A percentile compares a stretch with the other conserved stretches of the same genome.
These are phyloP conservation scores for Datisca glomerata DNA, from an alignment of 306 rosid genomes.

Conservation along the genomic window DNA sequence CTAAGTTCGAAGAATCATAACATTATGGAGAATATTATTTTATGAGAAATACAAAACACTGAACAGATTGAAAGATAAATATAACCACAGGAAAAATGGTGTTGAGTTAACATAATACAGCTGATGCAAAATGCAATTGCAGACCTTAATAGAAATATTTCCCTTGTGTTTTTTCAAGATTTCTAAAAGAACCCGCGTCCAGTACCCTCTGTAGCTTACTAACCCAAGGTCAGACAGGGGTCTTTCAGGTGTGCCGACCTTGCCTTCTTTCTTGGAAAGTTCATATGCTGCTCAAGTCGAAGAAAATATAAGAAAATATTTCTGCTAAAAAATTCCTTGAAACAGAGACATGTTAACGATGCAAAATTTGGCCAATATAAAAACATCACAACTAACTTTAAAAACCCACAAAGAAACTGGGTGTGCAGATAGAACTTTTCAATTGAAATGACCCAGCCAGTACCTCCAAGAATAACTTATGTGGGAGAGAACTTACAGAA, in stretches of 20 bases:
- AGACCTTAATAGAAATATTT: constrained; percentile 89
- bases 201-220: constrained; percentile 96
- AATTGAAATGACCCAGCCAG: neutral
- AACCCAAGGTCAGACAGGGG: constrained; percentile 98
- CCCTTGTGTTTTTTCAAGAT: constrained; percentile 94
- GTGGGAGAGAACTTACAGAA: constrained; percentile 54
- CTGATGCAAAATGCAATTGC: constrained; percentile 5
- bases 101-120: neutral
- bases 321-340: too few relatives aligned
- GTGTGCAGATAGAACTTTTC: neutral
- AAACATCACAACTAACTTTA: neutral
- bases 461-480: neutral
- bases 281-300: constrained; percentile 68
- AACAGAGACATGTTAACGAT: neutral
- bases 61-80: neutral
- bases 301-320: constrained; percentile 8
- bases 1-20: too few relatives aligned
- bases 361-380: neutral
- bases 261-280: constrained; percentile 94
- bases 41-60: too few relatives aligned
- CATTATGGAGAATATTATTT: too few relatives aligned
- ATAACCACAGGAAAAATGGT: neutral
- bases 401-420: too few relatives aligned
- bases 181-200: constrained; percentile 96
- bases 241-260: constrained; percentile 97